Percentiles rank a stretch among this genome's conserved stretches.
Evolutionary conservation across 2,329 filamentous ascomycete genomes (phyloP).

Genomic region (Paecilomyces sp.): DNA sequence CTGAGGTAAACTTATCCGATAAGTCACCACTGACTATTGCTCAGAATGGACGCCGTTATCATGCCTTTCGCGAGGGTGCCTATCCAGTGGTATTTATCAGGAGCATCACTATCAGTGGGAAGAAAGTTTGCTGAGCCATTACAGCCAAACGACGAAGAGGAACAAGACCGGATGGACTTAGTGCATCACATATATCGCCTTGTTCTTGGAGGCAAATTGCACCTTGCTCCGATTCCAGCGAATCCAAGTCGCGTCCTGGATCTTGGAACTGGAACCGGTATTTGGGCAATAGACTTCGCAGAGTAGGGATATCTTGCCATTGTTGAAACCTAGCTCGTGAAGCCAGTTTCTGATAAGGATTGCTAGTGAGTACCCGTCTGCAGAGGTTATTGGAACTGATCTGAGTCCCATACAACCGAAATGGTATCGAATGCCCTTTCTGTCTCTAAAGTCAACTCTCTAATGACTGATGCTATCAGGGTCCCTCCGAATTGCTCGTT

Average conservation of each 20-base stretch:
- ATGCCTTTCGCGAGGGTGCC: constrained; percentile 15
- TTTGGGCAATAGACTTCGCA: constrained; percentile 11
- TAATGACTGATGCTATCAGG: background rate
- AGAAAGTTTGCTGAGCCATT: background rate
- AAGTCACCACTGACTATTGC: background rate
- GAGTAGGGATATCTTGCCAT: constrained; percentile 5
- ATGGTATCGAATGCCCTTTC: background rate
- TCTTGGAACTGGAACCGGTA: constrained; percentile 3
- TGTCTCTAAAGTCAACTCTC: background rate
- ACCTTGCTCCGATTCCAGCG: constrained; percentile 3
- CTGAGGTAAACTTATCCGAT: background rate
- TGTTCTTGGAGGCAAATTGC: constrained; percentile 7
- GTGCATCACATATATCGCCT: constrained; percentile 1
- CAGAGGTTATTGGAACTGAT: background rate
- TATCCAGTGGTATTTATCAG: constrained; percentile 5
- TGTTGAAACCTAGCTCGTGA: background rate
- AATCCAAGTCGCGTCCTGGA: constrained; percentile 9
- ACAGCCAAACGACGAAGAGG: constrained; percentile 18
- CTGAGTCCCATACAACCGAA: background rate
- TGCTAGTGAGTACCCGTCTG: background rate
- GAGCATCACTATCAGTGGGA: background rate
- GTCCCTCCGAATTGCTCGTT: background rate
- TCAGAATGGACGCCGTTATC: constrained; percentile 16
- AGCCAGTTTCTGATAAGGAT: constrained; percentile 7
- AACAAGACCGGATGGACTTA: constrained; percentile 1